These are phyloP conservation scores for Albugo laibachii DNA, from an alignment of 352 stramenopile species.

Conservation along the genomic window DNA sequence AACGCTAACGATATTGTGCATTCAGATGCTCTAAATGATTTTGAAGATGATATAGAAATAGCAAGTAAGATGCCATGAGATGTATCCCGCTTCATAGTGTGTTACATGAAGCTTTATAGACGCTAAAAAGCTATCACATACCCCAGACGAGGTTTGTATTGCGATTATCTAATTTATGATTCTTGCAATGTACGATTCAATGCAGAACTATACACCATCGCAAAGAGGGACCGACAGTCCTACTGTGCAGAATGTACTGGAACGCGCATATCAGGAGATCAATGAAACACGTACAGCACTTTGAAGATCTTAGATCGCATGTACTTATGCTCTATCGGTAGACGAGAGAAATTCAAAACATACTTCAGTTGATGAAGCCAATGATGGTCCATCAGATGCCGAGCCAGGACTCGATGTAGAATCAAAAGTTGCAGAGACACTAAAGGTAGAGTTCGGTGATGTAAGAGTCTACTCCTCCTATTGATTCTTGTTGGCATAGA, in stretches of 20 bases:
- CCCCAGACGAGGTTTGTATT: not conserved
- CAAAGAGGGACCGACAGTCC: slow-evolving; percentile 71
- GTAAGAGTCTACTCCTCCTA: slow-evolving; percentile 68
- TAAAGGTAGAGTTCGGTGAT: slow-evolving; percentile 30
- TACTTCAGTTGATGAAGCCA: slow-evolving; percentile 11
- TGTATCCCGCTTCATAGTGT: not conserved
- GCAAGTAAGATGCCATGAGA: not conserved
- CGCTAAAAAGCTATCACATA: not conserved
- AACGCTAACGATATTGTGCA: not conserved
- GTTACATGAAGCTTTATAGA: not conserved
- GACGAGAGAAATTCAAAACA: not conserved
- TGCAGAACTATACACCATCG: slow-evolving; percentile 71
- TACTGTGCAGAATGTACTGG: slow-evolving; percentile 70
- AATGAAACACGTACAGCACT: slow-evolving; percentile 25
- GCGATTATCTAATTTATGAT: not conserved
- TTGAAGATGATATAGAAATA: slow-evolving; percentile 52
- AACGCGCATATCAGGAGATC: slow-evolving; percentile 76
- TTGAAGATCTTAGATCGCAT: not conserved
- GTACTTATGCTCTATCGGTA: not conserved
- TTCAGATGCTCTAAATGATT: slow-evolving; percentile 68
- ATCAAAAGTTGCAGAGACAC: not conserved
- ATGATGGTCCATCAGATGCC: slow-evolving; percentile 44
- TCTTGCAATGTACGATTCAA: not conserved
- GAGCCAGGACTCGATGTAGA: slow-evolving; percentile 6
- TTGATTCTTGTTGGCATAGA: slow-evolving; percentile 14